Evolutionary conservation across 2,329 filamentous ascomycete genomes (phyloP).

Genomic region (Alternaria gansuensis): DNA sequence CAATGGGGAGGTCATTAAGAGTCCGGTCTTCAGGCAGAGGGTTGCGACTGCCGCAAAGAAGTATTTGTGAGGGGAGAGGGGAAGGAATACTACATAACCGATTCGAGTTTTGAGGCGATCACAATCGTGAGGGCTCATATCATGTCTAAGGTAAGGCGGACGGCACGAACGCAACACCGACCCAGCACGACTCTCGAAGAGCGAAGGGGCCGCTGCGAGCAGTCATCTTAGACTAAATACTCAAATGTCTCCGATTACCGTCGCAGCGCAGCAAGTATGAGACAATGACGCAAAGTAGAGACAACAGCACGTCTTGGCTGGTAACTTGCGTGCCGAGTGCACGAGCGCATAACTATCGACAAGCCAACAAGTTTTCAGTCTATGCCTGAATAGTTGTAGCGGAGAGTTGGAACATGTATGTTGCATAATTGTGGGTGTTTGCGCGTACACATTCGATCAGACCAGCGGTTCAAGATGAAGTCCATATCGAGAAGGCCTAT

Average conservation of each 20-base stretch:
- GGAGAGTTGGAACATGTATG: not conserved
- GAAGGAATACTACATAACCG: not conserved
- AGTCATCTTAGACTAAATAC: not conserved
- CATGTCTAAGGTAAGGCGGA: not conserved
- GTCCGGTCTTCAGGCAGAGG: slow-evolving; percentile 82
- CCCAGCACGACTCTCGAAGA: too few relatives aligned
- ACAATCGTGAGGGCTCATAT: not conserved
- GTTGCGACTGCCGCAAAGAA: slow-evolving; percentile 92
- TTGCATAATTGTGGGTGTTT: not conserved
- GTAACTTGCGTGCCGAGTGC: not conserved
- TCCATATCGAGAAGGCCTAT: not conserved
- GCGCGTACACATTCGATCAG: not conserved
- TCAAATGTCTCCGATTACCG: not conserved
- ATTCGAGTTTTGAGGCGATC: not conserved
- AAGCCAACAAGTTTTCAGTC: not conserved
- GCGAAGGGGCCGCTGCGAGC: not conserved
- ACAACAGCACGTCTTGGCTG: not conserved
- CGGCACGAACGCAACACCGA: not conserved
- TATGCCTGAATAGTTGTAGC: not conserved
- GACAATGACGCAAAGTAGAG: not conserved
- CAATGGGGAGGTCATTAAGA: slow-evolving; percentile 83
- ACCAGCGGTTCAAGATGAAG: not conserved
- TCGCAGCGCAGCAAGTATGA: not conserved
- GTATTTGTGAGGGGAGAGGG: slow-evolving; percentile 68
- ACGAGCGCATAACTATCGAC: not conserved